These are phyloP conservation scores for Castanopsis chinensis DNA, from an alignment of 306 rosid species.

Conservation along the genomic window DNA sequence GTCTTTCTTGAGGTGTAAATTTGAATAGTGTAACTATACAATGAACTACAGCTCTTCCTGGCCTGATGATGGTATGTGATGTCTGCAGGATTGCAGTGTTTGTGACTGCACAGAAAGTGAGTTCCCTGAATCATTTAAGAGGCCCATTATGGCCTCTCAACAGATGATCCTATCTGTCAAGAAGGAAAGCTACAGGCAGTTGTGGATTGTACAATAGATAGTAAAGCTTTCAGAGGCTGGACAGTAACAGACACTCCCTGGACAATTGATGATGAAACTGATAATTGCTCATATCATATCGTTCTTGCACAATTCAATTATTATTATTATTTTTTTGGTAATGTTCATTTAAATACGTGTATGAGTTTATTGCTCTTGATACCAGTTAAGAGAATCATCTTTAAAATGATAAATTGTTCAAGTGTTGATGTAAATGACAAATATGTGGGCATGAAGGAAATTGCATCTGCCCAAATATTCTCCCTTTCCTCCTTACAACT, in stretches of 20 bases:
- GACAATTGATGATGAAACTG: constrained; percentile 91
- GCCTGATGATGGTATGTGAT: constrained; percentile 99
- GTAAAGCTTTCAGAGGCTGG: constrained; percentile 87
- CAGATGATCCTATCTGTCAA: constrained; percentile 77
- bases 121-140: constrained; percentile 82
- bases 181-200: constrained; percentile 96
- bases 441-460: too few relatives aligned
- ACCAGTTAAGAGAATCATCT: too few relatives aligned
- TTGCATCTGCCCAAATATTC: background rate
- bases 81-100: constrained; percentile 90
- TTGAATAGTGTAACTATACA: background rate
- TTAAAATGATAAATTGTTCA: background rate
- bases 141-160: constrained; percentile 56
- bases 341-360: background rate
- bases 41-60: constrained; percentile 52
- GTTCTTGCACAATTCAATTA: background rate
- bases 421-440: background rate
- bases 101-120: constrained; percentile 93
- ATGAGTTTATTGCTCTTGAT: too few relatives aligned
- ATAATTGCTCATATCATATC: constrained; percentile 53
- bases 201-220: constrained; percentile 88
- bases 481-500: background rate
- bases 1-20: background rate
- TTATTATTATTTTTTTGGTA: background rate
- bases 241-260: constrained; percentile 86